These are phyloP conservation scores for Tolypocladium tundrense DNA, from an alignment of 2,329 filamentous ascomycete genomes.

Conservation along the genomic window DNA sequence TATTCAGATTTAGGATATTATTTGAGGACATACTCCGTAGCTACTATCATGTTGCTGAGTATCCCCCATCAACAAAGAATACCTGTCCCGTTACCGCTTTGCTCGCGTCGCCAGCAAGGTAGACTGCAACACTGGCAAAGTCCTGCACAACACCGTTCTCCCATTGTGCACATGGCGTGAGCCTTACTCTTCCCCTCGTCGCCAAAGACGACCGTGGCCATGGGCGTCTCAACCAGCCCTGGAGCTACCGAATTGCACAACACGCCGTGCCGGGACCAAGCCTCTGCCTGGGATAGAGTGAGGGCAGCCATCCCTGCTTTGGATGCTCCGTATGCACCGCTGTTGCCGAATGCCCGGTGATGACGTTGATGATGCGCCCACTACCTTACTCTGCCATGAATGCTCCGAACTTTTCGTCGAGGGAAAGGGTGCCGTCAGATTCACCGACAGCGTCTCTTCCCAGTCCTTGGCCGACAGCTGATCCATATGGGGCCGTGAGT, in stretches of 20 bases:
- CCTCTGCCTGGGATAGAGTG: conserved; percentile 23
- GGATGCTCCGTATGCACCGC: no score
- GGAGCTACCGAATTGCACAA: conserved; percentile 23
- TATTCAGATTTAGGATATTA: no score
- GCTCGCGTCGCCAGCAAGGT: conserved; percentile 19
- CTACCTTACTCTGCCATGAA: no score
- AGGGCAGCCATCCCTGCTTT: conserved; percentile 3
- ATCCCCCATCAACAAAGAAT: conserved; percentile 21
- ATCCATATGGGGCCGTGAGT: no score
- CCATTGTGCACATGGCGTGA: conserved; percentile 18
- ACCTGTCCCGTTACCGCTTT: conserved; percentile 21
- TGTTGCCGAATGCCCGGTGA: no score
- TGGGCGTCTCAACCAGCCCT: conserved; percentile 17
- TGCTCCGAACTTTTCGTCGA: no score
- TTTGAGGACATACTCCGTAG: not conserved
- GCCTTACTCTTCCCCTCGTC: conserved; percentile 10
- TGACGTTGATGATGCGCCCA: no score
- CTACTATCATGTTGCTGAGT: conserved; percentile 15
- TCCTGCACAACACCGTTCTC: conserved; percentile 17
- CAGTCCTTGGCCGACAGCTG: no score
- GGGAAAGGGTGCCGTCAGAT: no score
- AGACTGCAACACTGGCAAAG: conserved; percentile 19
- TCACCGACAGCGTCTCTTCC: no score
- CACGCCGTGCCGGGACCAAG: conserved; percentile 21
- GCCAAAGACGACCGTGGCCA: conserved; percentile 11